Base-by-base conservation (phyloP, 2,329 filamentous ascomycete species). In the Xylaria hypoxylon region DNA sequence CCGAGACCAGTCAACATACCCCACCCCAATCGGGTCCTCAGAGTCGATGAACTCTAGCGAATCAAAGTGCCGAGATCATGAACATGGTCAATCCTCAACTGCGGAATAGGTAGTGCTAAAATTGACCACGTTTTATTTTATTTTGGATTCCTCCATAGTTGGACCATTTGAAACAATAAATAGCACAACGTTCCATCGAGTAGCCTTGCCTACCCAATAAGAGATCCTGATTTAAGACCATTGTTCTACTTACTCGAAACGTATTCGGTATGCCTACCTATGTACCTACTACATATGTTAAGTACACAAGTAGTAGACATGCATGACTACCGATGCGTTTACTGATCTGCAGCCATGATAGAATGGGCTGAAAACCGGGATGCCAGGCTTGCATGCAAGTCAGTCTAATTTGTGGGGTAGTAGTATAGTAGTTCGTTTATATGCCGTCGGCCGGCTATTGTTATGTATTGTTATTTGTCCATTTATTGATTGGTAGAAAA, bases 1-100 rank as follows among this genome's bases (percentile, higher is more conserved):
- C 40, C 58, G 38, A 13, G 19, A 6, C 59, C 19, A 50, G 42
- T 51, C n/a, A 15, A 31, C 5, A 31, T 31, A 31, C 28, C 15
- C 7, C 26, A 13, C 57, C 15, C 45, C 51, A 47, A 52, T 19
- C 28, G 31, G 38, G 31, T 62, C 48, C 52, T 28, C 22, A 42
- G 24, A 45, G 7, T 58, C n/a, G 22, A 45, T 57, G 59, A 65
- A 58, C 68, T 69, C 47, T 24, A 33, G 45, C 67, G 61, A 70
- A 70, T 70, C 67, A 70, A 3, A 50, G 10, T 19, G 19, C 26
- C 15, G n/a, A 28, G n/a, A 6, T 42, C 15, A 42, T 47, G 38
- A 63, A 48, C 68, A 70, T 70, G 68, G 62, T 3, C 51, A 26
- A 53, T 62, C 33, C 26, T 31, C 3, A 44, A 38, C 33, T 4